Percentiles rank a stretch among this genome's conserved stretches.
These are phyloP conservation scores for Spirogloea muscicola DNA, from an alignment of 139 green algal species.

Conservation along the genomic window DNA sequence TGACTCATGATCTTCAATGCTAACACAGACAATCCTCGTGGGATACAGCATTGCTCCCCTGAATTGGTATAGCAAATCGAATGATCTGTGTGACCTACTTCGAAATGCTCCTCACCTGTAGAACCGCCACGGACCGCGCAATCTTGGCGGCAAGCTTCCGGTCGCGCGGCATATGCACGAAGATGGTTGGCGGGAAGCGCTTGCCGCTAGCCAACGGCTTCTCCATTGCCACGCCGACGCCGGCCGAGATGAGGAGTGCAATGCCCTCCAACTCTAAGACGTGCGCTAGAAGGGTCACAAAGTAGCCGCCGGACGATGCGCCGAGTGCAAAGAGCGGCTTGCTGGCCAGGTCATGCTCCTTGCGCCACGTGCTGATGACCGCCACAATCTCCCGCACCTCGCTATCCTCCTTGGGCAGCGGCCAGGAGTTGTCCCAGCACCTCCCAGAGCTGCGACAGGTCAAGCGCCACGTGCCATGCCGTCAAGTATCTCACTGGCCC, in stretches of 20 bases:
- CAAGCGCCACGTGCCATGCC: too few species aligned
- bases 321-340: slow-evolving; percentile 15
- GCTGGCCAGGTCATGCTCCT: background rate
- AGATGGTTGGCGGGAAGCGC: slow-evolving; percentile 19
- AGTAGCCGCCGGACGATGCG: slow-evolving; percentile 28
- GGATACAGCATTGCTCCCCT: too few species aligned
- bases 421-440: slow-evolving; percentile 9
- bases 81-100: too few species aligned
- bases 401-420: background rate
- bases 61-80: too few species aligned
- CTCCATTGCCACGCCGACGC: background rate
- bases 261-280: slow-evolving; percentile 4
- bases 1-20: too few species aligned
- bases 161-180: too few species aligned
- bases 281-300: slow-evolving; percentile 26
- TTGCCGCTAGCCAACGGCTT: background rate
- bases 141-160: too few species aligned
- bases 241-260: slow-evolving; percentile 11
- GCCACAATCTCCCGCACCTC: background rate
- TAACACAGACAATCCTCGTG: too few species aligned
- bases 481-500: too few species aligned
- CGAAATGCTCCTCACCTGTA: too few species aligned
- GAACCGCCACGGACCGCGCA: too few species aligned
- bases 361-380: slow-evolving; percentile 7
- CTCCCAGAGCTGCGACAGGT: too few species aligned